A percentile compares a stretch with the other conserved stretches of the same genome.
These are phyloP conservation scores for Leccinum rimulosum DNA, from an alignment of 768 basidiomycete species.

Conservation along the genomic window DNA sequence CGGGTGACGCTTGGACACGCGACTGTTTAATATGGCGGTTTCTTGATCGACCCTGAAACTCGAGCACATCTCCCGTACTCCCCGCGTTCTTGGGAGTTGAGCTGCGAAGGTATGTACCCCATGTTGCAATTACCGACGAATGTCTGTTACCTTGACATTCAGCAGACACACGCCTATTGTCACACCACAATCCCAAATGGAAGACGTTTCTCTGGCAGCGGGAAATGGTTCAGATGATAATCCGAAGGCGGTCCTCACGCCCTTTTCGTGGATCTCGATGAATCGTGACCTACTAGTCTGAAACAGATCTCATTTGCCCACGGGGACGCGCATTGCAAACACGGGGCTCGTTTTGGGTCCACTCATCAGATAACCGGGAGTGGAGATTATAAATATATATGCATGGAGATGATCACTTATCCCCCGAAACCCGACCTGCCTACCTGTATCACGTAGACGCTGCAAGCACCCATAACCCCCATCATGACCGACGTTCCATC, in stretches of 20 bases:
- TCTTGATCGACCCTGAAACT: not conserved
- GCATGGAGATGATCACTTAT: not conserved
- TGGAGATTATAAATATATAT: conserved; percentile 19
- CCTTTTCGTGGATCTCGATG: not conserved
- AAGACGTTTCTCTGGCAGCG: not conserved
- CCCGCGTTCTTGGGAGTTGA: not conserved
- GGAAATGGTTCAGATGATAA: not conserved
- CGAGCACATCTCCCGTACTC: not conserved
- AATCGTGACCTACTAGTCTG: not conserved
- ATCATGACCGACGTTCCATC: conserved; percentile 30
- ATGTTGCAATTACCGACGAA: not conserved
- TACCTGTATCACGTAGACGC: conserved; percentile 7
- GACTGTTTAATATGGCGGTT: not conserved
- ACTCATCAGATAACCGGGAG: not conserved
- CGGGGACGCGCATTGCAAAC: not conserved
- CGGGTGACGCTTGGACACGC: not conserved
- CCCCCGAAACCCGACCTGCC: not conserved
- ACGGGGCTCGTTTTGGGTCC: conserved; percentile 9
- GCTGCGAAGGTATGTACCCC: not conserved
- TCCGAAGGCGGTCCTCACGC: not conserved
- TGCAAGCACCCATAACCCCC: not conserved
- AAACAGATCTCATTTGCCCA: conserved; percentile 6
- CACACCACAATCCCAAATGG: not conserved
- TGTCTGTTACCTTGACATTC: not conserved
- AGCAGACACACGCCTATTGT: not conserved